Percentiles rank a stretch among this genome's conserved stretches.
phyloP scores from a whole-genome alignment of 148 eudicot genomes.

The Rhododendron ferrugineum region DNA sequence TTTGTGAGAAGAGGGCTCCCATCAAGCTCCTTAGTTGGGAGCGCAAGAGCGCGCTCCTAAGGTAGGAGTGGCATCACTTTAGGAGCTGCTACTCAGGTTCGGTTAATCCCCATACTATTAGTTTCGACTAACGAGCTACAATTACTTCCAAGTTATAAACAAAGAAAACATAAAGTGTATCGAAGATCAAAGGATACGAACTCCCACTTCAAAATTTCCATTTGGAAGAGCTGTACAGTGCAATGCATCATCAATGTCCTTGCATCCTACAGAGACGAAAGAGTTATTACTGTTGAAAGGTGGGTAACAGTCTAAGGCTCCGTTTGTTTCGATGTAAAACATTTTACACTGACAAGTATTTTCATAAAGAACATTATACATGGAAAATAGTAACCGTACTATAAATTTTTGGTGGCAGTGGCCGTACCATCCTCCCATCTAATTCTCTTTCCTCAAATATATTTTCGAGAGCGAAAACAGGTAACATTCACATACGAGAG shows the following conservation, averaged over 20 bases:
- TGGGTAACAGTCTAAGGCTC: not conserved
- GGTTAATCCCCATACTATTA: not conserved
- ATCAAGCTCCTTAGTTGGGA: not conserved
- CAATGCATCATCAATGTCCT: conserved; percentile 96
- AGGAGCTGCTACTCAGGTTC: not conserved
- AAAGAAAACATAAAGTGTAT: not conserved
- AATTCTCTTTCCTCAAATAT: too few species aligned
- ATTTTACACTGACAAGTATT: not conserved
- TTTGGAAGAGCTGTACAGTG: conserved; percentile 81
- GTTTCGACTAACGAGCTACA: not conserved
- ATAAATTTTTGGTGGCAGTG: not conserved
- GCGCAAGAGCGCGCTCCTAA: not conserved
- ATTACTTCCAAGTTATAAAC: not conserved
- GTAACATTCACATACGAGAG: too few species aligned
- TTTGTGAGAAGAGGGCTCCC: not conserved
- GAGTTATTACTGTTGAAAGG: not conserved
- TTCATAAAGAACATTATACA: not conserved
- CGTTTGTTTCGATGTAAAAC: not conserved
- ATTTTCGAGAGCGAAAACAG: too few species aligned
- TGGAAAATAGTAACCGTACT: not conserved
- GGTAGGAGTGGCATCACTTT: not conserved
- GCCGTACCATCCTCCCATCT: not conserved
- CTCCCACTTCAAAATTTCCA: conserved; percentile 96
- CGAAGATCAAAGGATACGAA: conserved; percentile 70
- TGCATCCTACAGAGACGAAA: conserved; percentile 64